A percentile compares a stretch with the other conserved stretches of the same genome.
These are phyloP conservation scores for Alternaria conjuncta DNA, from an alignment of 2,329 filamentous ascomycete species.

Conservation along the genomic window DNA sequence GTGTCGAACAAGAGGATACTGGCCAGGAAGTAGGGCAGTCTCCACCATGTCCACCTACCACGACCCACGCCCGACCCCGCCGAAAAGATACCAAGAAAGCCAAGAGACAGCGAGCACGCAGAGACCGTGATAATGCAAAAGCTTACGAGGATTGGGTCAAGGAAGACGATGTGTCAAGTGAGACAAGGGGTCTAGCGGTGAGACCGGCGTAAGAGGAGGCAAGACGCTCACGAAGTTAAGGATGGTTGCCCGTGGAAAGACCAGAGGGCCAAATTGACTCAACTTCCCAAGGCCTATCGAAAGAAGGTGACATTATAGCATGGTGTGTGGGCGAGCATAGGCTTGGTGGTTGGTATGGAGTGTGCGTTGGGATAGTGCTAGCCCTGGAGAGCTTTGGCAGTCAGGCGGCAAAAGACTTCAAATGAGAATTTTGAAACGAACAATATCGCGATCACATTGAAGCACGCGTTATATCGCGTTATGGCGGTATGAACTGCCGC, in stretches of 20 bases:
- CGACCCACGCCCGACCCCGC: not conserved
- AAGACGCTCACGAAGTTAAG: not conserved
- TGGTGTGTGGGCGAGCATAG: not conserved
- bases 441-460: not conserved
- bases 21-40: not conserved
- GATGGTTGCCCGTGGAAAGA: not conserved
- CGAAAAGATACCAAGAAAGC: not conserved
- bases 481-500: not conserved
- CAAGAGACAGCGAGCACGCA: not conserved
- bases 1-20: not conserved
- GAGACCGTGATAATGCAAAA: not conserved
- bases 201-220: not conserved
- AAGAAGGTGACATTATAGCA: not conserved
- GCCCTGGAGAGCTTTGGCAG: not conserved
- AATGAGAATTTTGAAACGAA: not conserved
- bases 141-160: rapidly evolving
- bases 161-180: not conserved
- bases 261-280: not conserved
- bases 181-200: not conserved
- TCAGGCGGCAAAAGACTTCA: not conserved
- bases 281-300: not conserved
- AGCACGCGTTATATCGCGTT: not conserved
- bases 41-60: not conserved
- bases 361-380: not conserved
- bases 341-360: not conserved